phyloP scores from a whole-genome alignment of 192 early-diverging fungal species.

The Kappamyces sp. region DNA sequence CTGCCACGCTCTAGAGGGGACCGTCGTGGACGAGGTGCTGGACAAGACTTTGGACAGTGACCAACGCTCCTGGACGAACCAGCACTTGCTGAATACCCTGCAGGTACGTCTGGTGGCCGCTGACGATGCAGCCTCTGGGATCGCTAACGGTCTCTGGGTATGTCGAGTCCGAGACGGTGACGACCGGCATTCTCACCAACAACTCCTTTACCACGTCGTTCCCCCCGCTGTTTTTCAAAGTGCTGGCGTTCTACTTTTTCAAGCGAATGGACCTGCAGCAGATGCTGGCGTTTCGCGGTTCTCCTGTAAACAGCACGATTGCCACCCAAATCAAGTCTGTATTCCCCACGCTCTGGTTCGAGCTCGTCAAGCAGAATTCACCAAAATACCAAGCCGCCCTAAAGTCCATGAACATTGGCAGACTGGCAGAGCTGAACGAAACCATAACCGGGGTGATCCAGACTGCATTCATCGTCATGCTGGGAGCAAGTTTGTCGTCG shows the following conservation, averaged over 20 bases:
- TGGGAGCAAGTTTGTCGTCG: slow-evolving; percentile 12
- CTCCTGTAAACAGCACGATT: neutral
- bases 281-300: slow-evolving; percentile 5
- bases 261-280: neutral
- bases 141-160: slow-evolving; percentile 17
- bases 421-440: slow-evolving; percentile 11
- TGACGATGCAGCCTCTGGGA: slow-evolving; percentile 22
- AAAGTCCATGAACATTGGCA: neutral
- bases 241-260: slow-evolving; percentile 29
- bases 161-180: slow-evolving; percentile 24
- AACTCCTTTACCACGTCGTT: slow-evolving; percentile 18
- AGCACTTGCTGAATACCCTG: no score
- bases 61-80: neutral
- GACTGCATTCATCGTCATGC: slow-evolving; percentile 11
- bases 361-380: slow-evolving; percentile 4
- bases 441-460: slow-evolving; percentile 7
- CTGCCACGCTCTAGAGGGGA: slow-evolving; percentile 39
- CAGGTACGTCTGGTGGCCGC: no score
- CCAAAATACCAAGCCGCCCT: no score
- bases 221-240: slow-evolving; percentile 25
- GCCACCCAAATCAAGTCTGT: neutral
- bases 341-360: slow-evolving; percentile 8
- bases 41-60: slow-evolving; percentile 19
- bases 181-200: slow-evolving; percentile 36
- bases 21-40: slow-evolving; percentile 30